phyloP scores from a whole-genome alignment of 2,329 filamentous ascomycete species.

The Thielaviopsis musarum region DNA sequence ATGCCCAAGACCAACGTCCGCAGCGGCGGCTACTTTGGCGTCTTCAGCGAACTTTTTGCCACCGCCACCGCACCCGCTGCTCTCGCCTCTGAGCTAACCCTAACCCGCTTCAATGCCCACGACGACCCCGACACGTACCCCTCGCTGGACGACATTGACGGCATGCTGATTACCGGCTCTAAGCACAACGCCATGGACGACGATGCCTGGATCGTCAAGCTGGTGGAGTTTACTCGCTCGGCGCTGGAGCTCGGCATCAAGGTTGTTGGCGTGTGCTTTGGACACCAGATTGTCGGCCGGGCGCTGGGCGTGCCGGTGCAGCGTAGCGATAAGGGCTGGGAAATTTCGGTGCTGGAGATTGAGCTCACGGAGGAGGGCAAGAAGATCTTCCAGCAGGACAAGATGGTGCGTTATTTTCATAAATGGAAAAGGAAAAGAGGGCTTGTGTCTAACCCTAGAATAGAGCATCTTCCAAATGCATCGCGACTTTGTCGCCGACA shows the following conservation, averaged over 20 bases:
- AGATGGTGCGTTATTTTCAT: slow-evolving; percentile 27
- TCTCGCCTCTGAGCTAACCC: slow-evolving; percentile 31
- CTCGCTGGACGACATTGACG: slow-evolving; percentile 57
- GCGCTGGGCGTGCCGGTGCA: slow-evolving; percentile 53
- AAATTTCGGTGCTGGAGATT: slow-evolving; percentile 57
- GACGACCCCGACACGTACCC: slow-evolving; percentile 45
- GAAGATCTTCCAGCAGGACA: slow-evolving; percentile 51
- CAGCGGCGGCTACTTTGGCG: slow-evolving; percentile 56
- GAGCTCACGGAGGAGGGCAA: slow-evolving; percentile 52
- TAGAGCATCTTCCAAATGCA: slow-evolving; percentile 76
- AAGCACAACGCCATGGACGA: slow-evolving; percentile 59
- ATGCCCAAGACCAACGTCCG: slow-evolving; percentile 43
- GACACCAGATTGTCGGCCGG: slow-evolving; percentile 68
- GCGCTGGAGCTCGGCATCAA: slow-evolving; percentile 46
- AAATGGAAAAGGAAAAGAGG: not conserved
- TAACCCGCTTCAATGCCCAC: slow-evolving; percentile 58
- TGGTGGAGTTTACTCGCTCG: slow-evolving; percentile 49
- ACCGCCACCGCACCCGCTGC: slow-evolving; percentile 28
- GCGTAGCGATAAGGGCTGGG: slow-evolving; percentile 57
- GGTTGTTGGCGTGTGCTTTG: slow-evolving; percentile 72
- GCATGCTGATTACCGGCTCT: slow-evolving; percentile 63
- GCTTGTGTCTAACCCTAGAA: not conserved
- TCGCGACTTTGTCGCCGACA: slow-evolving; percentile 52
- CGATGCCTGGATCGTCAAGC: slow-evolving; percentile 56
- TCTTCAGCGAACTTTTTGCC: slow-evolving; percentile 46